Conservation (phyloP, 805 yeast genomes). For the Zygotorulaspora florentina region DNA sequence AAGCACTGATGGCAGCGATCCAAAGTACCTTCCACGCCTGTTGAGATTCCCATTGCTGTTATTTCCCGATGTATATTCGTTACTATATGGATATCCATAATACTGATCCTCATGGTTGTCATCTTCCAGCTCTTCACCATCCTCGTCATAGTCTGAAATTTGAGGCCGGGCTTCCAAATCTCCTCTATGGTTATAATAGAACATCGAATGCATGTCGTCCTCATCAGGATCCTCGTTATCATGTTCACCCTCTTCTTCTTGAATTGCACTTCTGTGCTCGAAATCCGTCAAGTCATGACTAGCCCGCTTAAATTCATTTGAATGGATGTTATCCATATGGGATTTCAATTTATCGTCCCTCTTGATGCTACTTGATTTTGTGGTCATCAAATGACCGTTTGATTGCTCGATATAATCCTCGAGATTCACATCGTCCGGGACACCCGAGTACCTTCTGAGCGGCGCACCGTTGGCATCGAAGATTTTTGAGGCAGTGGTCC, state of each 20-base stretch:
- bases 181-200: constrained; percentile 32
- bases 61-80: constrained; percentile 2
- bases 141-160: constrained; percentile 33
- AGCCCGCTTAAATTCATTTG: constrained; percentile 5
- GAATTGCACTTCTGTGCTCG: constrained; percentile 18
- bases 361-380: constrained; percentile 3
- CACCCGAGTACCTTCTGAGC: constrained; percentile 67
- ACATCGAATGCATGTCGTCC: constrained; percentile 33
- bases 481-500: constrained; percentile 68
- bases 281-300: constrained; percentile 11
- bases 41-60: constrained; percentile 6
- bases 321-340: constrained; percentile 1
- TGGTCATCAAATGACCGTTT: constrained; percentile 32
- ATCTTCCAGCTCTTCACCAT: constrained; percentile 22
- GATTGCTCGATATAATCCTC: constrained; percentile 43
- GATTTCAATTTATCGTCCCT: constrained; percentile 6
- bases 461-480: constrained; percentile 72
- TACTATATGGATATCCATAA: constrained; percentile 2
- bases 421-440: constrained; percentile 53
- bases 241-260: constrained; percentile 20
- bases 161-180: constrained; percentile 31
- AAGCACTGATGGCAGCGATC: constrained; percentile 5
- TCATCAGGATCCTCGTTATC: constrained; percentile 20
- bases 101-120: constrained; percentile 11
- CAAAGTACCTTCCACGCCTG: constrained; percentile 5